Evolutionary conservation across 2,329 filamentous ascomycete genomes (phyloP).

Genomic region (Ophiostoma populinum): DNA sequence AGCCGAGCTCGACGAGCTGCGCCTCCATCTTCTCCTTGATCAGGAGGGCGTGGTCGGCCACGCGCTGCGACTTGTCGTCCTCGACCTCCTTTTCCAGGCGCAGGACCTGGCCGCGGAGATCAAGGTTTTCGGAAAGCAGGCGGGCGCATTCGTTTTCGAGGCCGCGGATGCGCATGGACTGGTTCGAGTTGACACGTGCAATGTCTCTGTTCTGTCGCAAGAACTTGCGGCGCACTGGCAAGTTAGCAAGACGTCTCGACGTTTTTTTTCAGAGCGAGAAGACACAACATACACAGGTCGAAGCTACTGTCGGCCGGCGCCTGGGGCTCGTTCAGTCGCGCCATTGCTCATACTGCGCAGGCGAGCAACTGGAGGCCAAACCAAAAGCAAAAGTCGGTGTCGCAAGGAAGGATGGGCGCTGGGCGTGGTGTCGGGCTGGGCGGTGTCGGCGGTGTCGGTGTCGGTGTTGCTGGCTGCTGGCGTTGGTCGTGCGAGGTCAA

Average conservation of each 20-base stretch:
- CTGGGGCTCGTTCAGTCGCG: conserved; percentile 61
- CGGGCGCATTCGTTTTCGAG: conserved; percentile 61
- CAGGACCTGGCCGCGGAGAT: conserved; percentile 52
- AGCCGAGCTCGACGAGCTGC: conserved; percentile 54
- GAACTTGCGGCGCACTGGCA: conserved; percentile 57
- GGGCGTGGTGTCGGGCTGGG: background rate
- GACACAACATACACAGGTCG: conserved; percentile 53
- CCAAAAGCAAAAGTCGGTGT: conserved; percentile 9
- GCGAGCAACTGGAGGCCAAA: background rate
- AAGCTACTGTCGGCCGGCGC: conserved; percentile 50
- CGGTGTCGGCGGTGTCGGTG: background rate
- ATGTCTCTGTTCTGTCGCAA: conserved; percentile 73
- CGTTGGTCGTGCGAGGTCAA: too few species aligned
- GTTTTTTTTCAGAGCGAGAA: too few species aligned
- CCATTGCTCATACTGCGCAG: conserved; percentile 39
- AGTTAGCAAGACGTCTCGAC: background rate
- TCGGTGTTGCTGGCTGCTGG: too few species aligned
- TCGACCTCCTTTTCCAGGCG: conserved; percentile 51
- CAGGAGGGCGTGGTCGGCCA: conserved; percentile 48
- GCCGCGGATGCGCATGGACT: conserved; percentile 59
- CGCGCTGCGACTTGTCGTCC: conserved; percentile 38
- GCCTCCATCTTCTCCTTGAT: conserved; percentile 55
- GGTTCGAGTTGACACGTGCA: conserved; percentile 59
- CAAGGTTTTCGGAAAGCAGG: conserved; percentile 63
- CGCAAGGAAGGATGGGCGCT: conserved; percentile 2